Conservation (phyloP, 345 rosid genomes). For the Balakata baccata region DNA sequence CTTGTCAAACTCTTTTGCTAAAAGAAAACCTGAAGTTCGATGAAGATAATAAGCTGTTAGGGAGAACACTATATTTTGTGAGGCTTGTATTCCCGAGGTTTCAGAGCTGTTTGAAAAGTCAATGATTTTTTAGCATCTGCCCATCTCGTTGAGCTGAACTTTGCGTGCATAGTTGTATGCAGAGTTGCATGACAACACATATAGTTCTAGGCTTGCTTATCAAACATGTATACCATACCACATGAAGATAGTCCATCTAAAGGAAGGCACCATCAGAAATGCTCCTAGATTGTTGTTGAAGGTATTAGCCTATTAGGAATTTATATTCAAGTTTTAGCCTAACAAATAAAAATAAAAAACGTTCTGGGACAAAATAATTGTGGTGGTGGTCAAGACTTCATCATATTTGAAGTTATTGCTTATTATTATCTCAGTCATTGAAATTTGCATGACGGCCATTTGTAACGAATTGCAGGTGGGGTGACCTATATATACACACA, state of each 20-base stretch:
- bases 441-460: not conserved
- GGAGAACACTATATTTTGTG: not conserved
- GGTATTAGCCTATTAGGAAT: not conserved
- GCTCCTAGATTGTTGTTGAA: not conserved
- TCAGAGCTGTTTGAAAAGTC: not conserved
- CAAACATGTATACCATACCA: not conserved
- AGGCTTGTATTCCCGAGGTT: not conserved
- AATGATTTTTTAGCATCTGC: not conserved
- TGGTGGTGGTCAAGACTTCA: not conserved
- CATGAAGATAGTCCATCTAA: not conserved
- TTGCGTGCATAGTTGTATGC: not conserved
- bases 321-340: not conserved
- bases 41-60: not conserved
- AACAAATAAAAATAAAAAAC: not conserved
- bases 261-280: not conserved
- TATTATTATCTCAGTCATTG: not conserved
- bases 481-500: no score
- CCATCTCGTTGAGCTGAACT: not conserved
- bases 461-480: not conserved
- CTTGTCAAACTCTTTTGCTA: not conserved
- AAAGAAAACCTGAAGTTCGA: not conserved
- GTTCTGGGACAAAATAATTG: not conserved
- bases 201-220: not conserved
- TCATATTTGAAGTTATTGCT: not conserved
- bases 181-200: not conserved